These are phyloP conservation scores for Plasmodium blacklocki DNA, from an alignment of 169 alveolate genomes.

Conservation along the genomic window DNA sequence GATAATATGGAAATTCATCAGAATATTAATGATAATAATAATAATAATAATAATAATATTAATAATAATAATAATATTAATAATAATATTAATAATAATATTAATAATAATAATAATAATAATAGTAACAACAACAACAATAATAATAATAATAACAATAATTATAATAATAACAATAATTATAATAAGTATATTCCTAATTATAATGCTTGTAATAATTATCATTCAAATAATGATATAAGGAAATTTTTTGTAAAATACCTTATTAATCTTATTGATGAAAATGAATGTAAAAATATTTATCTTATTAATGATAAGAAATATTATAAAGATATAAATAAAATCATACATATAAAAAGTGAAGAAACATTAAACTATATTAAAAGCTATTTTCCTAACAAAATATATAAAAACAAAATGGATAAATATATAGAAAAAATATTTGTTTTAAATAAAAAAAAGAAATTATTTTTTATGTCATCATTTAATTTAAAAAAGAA, in stretches of 20 bases:
- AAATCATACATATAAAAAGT: slow-evolving; percentile 30
- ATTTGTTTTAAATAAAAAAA: slow-evolving; percentile 29
- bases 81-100: background rate
- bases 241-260: slow-evolving; percentile 45
- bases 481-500: slow-evolving; percentile 47
- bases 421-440: slow-evolving; percentile 52
- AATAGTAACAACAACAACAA: background rate
- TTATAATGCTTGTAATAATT: background rate
- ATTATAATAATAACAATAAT: background rate
- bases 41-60: background rate
- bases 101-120: background rate
- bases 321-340: slow-evolving; percentile 28
- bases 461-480: slow-evolving; percentile 23
- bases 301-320: slow-evolving; percentile 22
- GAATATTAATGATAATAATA: background rate
- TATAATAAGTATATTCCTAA: background rate
- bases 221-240: slow-evolving; percentile 1
- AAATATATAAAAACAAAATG: slow-evolving; percentile 47
- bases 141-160: background rate
- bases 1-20: background rate
- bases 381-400: slow-evolving; percentile 28
- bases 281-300: slow-evolving; percentile 12
- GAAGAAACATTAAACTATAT: slow-evolving; percentile 23
- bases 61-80: background rate
- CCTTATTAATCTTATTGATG: slow-evolving; percentile 53